Evolutionary conservation across 345 rosid species (phyloP).

Genomic region (Moricandia arvensis): DNA sequence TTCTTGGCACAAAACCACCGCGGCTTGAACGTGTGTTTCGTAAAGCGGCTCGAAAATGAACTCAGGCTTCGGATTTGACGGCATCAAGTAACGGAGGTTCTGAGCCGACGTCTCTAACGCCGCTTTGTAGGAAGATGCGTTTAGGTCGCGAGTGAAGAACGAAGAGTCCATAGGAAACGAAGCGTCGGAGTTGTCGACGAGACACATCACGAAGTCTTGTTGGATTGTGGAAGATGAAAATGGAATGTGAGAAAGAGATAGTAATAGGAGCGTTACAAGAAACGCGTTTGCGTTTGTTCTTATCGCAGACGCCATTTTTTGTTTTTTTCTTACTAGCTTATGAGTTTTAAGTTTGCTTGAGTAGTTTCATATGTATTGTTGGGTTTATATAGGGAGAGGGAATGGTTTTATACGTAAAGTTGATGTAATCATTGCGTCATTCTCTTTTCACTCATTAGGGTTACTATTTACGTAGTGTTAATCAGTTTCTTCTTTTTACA

Average conservation of each 20-base stretch:
- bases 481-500: conserved; percentile 5
- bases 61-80: conserved; percentile 56
- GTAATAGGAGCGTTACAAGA: conserved; percentile 7
- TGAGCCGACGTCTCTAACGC: conserved; percentile 51
- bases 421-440: conserved; percentile 36
- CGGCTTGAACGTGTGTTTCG: conserved; percentile 66
- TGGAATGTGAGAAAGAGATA: conserved; percentile 14
- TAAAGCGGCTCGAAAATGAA: conserved; percentile 56
- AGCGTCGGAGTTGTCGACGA: conserved; percentile 40
- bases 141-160: conserved; percentile 43
- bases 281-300: conserved; percentile 25
- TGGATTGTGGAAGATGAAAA: conserved; percentile 33
- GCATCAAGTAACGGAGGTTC: conserved; percentile 52
- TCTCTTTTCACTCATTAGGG: conserved; percentile 21
- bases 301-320: conserved; percentile 21
- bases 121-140: conserved; percentile 41
- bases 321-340: background rate
- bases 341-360: conserved; percentile 20
- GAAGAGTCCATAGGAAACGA: conserved; percentile 35
- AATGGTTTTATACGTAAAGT: conserved; percentile 21
- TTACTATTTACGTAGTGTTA: background rate
- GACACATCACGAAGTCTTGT: conserved; percentile 50
- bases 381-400: conserved; percentile 29
- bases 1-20: conserved; percentile 62
- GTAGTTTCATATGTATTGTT: conserved; percentile 14